These are phyloP conservation scores for Eimeria maxima DNA, from an alignment of 169 alveolate species.

Conservation along the genomic window DNA sequence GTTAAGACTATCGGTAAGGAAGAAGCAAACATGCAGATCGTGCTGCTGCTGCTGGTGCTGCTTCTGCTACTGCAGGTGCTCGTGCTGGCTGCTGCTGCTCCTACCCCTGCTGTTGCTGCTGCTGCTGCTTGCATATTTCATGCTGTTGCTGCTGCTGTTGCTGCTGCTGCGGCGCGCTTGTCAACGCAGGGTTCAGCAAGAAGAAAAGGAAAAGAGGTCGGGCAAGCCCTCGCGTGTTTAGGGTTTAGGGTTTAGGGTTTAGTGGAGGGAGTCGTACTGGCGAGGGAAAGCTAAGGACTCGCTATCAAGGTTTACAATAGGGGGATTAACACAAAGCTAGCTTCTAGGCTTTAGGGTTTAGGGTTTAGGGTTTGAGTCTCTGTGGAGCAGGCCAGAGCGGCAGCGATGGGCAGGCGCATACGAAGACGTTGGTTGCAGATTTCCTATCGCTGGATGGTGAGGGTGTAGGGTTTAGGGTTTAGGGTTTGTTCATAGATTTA, in stretches of 20 bases:
- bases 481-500: too few species aligned
- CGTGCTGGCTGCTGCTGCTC: not conserved
- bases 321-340: too few species aligned
- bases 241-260: slow-evolving; percentile 8
- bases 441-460: not conserved
- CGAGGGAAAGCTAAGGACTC: too few species aligned
- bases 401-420: not conserved
- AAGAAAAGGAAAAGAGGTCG: not conserved
- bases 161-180: not conserved
- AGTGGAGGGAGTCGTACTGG: not conserved
- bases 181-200: not conserved
- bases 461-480: not conserved
- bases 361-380: not conserved
- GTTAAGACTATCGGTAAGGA: not conserved
- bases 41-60: slow-evolving; percentile 10
- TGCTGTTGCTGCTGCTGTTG: not conserved
- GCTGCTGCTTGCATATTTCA: not conserved
- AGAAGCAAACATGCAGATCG: not conserved
- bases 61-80: slow-evolving; percentile 35
- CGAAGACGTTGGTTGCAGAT: not conserved
- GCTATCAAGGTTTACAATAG: too few species aligned
- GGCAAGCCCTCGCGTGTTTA: not conserved
- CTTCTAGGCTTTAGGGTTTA: not conserved
- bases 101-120: slow-evolving; percentile 15
- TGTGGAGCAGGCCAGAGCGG: not conserved